Percentiles rank a stretch among this genome's conserved stretches.
Conservation (phyloP, 1,139 yeast genomes). For the Geotrichum europaeum region DNA sequence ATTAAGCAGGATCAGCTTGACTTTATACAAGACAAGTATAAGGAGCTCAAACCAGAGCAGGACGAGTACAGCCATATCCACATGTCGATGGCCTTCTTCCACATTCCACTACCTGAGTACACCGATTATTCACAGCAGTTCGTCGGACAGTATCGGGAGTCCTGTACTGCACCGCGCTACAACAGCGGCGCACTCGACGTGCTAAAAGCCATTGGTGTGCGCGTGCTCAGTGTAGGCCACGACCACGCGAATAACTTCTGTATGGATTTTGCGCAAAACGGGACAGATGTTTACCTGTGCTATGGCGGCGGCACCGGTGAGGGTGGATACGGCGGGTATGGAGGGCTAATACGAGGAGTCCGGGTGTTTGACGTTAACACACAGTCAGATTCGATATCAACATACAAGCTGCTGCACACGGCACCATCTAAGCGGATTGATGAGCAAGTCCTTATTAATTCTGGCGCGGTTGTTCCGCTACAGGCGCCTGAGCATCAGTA, state of each 20-base stretch:
- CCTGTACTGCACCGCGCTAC: slow-evolving; percentile 67
- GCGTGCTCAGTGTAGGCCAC: slow-evolving; percentile 78
- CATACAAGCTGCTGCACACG: slow-evolving; percentile 57
- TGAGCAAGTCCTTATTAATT: slow-evolving; percentile 49
- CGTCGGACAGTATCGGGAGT: slow-evolving; percentile 63
- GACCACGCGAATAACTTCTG: slow-evolving; percentile 95
- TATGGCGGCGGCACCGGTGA: slow-evolving; percentile 92
- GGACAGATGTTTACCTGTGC: slow-evolving; percentile 65
- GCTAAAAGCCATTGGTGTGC: slow-evolving; percentile 58
- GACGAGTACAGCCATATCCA: slow-evolving; percentile 42
- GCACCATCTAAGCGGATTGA: slow-evolving; percentile 50
- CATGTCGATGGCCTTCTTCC: slow-evolving; percentile 83
- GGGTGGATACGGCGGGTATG: slow-evolving; percentile 93
- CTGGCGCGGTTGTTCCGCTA: slow-evolving; percentile 34
- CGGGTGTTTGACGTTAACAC: slow-evolving; percentile 65
- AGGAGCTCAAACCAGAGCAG: slow-evolving; percentile 33
- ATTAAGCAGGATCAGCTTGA: slow-evolving; percentile 65
- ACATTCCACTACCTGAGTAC: slow-evolving; percentile 86
- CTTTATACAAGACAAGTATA: slow-evolving; percentile 46
- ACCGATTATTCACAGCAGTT: slow-evolving; percentile 40
- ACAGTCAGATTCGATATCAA: slow-evolving; percentile 44
- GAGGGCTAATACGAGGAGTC: slow-evolving; percentile 71
- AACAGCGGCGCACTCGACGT: slow-evolving; percentile 54
- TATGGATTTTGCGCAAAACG: slow-evolving; percentile 41
- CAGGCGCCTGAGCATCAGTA: not conserved